Evolutionary conservation across 768 basidiomycete genomes (phyloP).

Genomic region (Aureoboletus auriporus): DNA sequence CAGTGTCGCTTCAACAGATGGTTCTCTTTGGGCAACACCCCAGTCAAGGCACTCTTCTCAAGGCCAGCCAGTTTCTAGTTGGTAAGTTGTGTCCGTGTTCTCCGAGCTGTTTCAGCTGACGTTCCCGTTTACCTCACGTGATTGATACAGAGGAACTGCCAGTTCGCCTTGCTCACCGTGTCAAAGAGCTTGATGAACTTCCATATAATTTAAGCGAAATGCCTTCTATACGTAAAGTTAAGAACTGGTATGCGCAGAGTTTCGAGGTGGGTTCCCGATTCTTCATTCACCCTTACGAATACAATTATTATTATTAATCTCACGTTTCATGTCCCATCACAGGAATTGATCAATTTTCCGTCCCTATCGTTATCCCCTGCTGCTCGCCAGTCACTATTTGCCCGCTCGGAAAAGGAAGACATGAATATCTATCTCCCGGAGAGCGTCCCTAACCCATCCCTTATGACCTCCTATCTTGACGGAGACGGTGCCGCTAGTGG

Average conservation of each 20-base stretch:
- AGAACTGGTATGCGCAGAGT: conserved; percentile 98
- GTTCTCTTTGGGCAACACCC: conserved; percentile 96
- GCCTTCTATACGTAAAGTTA: conserved; percentile 91
- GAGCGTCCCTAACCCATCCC: conserved; percentile 76
- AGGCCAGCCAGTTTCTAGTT: conserved; percentile 83
- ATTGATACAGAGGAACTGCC: conserved; percentile 76
- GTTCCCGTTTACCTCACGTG: neutral
- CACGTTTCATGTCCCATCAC: neutral
- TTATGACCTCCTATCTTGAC: conserved; percentile 32
- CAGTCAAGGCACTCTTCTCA: conserved; percentile 86
- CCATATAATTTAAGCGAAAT: conserved; percentile 89
- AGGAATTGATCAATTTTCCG: conserved; percentile 92
- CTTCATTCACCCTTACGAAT: neutral
- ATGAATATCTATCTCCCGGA: conserved; percentile 54
- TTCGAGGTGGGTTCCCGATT: conserved; percentile 69
- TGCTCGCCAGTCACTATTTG: conserved; percentile 63
- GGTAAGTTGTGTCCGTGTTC: conserved; percentile 39
- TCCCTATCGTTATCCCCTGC: conserved; percentile 62
- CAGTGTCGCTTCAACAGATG: conserved; percentile 98
- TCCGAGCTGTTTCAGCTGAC: neutral
- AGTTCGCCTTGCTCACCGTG: conserved; percentile 90
- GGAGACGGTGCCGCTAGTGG: conserved; percentile 29
- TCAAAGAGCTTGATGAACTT: conserved; percentile 91
- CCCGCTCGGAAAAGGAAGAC: conserved; percentile 34
- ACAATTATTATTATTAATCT: neutral